A percentile compares a stretch with the other conserved stretches of the same genome.
These are phyloP conservation scores for Saccharomycopsis vini DNA, from an alignment of 805 yeast species.

Conservation along the genomic window DNA sequence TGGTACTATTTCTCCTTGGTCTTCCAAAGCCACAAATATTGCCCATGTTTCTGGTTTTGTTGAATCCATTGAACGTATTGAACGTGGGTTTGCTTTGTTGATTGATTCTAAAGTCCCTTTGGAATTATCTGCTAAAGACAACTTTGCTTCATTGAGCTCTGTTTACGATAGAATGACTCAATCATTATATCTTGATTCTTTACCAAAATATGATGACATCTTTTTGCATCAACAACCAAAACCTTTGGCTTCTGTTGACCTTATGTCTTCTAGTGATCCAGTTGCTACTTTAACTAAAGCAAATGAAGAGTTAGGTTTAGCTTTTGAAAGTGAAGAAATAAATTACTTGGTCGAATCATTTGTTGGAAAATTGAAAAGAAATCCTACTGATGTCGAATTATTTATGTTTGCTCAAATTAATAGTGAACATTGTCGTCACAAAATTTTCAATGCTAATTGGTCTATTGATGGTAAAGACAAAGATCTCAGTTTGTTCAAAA, in stretches of 20 bases:
- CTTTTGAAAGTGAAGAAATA: conserved; percentile 91
- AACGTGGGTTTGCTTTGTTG: conserved; percentile 77
- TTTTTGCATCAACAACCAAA: conserved; percentile 71
- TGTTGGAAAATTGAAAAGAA: conserved; percentile 63
- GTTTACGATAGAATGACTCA: conserved; percentile 96
- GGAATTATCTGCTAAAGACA: conserved; percentile 35
- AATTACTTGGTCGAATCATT: conserved; percentile 80
- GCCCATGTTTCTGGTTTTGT: conserved; percentile 79
- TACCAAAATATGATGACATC: conserved; percentile 55
- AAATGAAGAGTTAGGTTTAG: conserved; percentile 79
- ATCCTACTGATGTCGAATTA: conserved; percentile 95
- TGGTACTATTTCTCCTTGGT: conserved; percentile 98
- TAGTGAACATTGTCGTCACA: conserved; percentile 98
- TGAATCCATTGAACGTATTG: conserved; percentile 68
- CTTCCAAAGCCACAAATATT: conserved; percentile 96
- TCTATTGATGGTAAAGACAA: conserved; percentile 77
- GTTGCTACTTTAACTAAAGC: conserved; percentile 61
- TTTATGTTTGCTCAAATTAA: conserved; percentile 99
- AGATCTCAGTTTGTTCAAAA: conserved; percentile 71
- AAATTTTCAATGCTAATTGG: conserved; percentile 98
- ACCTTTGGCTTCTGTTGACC: conserved; percentile 70
- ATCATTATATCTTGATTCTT: conserved; percentile 43
- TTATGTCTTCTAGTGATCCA: conserved; percentile 37
- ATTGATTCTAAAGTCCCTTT: conserved; percentile 38
- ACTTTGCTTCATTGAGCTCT: conserved; percentile 52